Percentiles rank a stretch among this genome's conserved stretches.
phyloP scores from a whole-genome alignment of 2,329 filamentous ascomycete genomes.

The Trichoderma endophyticum region DNA sequence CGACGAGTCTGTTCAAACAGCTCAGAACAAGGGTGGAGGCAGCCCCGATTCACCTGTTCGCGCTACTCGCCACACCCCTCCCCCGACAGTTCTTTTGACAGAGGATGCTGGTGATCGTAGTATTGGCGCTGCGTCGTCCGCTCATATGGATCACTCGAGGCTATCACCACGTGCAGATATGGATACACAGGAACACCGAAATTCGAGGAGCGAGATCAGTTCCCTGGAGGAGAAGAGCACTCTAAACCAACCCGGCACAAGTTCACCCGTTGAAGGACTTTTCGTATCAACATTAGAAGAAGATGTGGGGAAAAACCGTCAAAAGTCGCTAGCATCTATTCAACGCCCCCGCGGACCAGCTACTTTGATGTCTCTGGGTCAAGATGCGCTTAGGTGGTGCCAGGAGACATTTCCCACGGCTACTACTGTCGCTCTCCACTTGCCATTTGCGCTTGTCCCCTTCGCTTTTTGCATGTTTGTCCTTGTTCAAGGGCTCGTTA shows the following conservation, averaged over 20 bases:
- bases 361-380: constrained; percentile 52
- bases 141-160: not conserved
- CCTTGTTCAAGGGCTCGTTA: constrained; percentile 68
- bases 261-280: not conserved
- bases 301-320: not conserved
- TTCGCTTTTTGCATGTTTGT: constrained; percentile 75
- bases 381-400: constrained; percentile 51
- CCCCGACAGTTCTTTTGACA: constrained; percentile 23
- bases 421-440: constrained; percentile 60
- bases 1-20: too few relatives aligned
- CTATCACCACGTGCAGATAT: not conserved
- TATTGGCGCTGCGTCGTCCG: constrained; percentile 10
- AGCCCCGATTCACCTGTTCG: not conserved
- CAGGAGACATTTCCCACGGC: constrained; percentile 70
- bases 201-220: constrained; percentile 9
- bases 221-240: constrained; percentile 17
- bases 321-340: constrained; percentile 5
- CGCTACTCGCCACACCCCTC: not conserved
- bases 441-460: constrained; percentile 66
- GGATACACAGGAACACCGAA: not conserved
- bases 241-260: not conserved
- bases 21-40: not conserved
- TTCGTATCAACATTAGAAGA: not conserved
- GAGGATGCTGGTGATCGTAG: constrained; percentile 19
- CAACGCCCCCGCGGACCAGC: constrained; percentile 24